phyloP scores from a whole-genome alignment of 2,329 filamentous ascomycete species.

The Sporothrix brunneoviolacea region DNA sequence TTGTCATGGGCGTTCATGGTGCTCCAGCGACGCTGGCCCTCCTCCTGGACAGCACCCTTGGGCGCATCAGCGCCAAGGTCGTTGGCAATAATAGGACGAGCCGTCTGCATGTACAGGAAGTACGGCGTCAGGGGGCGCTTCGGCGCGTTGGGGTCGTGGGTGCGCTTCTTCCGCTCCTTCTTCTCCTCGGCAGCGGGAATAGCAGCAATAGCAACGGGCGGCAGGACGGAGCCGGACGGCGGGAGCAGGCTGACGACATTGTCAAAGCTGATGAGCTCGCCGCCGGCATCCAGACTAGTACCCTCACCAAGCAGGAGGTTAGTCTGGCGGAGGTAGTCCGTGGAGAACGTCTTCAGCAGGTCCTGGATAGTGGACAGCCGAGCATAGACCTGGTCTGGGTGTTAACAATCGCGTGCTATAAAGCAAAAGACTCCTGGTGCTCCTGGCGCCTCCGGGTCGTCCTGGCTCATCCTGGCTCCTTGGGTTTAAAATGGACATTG shows the following conservation, averaged over 20 bases:
- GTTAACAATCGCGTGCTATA: constrained; percentile 34
- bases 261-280: constrained; percentile 47
- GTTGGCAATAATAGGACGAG: constrained; percentile 71
- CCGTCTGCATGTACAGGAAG: constrained; percentile 89
- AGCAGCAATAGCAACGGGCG: constrained; percentile 28
- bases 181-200: constrained; percentile 54
- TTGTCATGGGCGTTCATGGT: constrained; percentile 71
- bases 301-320: constrained; percentile 70
- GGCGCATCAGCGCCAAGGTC: constrained; percentile 70
- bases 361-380: constrained; percentile 73
- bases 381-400: constrained; percentile 56
- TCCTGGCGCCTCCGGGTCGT: no score
- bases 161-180: constrained; percentile 85
- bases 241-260: constrained; percentile 40
- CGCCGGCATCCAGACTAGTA: constrained; percentile 41
- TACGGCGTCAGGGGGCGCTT: constrained; percentile 92
- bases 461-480: no score
- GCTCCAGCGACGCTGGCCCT: constrained; percentile 81
- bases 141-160: constrained; percentile 85
- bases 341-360: constrained; percentile 70
- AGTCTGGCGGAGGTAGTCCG: constrained; percentile 82
- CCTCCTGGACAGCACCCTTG: constrained; percentile 81
- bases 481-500: not conserved
- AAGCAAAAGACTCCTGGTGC: no score
- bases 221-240: constrained; percentile 25